phyloP scores from a whole-genome alignment of 2,329 filamentous ascomycete genomes.

The Endoconidiophora laricicola region DNA sequence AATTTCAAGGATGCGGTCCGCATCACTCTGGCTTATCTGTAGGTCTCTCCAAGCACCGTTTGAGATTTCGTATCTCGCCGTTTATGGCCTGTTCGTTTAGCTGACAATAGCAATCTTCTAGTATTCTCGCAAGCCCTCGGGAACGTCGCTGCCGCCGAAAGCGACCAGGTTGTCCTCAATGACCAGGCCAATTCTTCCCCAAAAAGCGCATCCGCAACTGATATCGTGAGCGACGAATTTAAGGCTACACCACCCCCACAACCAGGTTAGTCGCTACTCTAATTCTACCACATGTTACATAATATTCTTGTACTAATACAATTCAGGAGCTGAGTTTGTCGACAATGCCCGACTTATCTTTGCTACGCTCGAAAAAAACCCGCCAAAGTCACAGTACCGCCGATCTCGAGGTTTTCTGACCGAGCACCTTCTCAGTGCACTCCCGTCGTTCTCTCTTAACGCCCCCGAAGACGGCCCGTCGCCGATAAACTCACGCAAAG shows the following conservation, averaged over 20 bases:
- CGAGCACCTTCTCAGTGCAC: not conserved
- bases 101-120: not conserved
- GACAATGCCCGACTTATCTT: conserved; percentile 10
- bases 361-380: conserved; percentile 6
- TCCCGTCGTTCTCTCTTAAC: conserved; percentile 11
- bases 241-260: not conserved
- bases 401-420: conserved; percentile 6
- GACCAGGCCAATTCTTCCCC: not conserved
- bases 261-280: not conserved
- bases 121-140: conserved; percentile 3
- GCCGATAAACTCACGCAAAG: not conserved
- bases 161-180: conserved; percentile 1
- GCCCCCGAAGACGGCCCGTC: conserved; percentile 3
- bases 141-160: not conserved
- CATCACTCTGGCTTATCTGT: conserved; percentile 5
- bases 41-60: not conserved
- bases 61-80: not conserved
- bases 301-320: not conserved
- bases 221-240: not conserved
- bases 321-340: conserved; percentile 8
- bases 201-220: not conserved
- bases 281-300: not conserved
- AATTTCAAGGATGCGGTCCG: conserved; percentile 1
- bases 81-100: not conserved
- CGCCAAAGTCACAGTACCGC: not conserved